Base-by-base conservation (phyloP, 1,284 basidiomycete species). In the Marasmius fiardii region DNA sequence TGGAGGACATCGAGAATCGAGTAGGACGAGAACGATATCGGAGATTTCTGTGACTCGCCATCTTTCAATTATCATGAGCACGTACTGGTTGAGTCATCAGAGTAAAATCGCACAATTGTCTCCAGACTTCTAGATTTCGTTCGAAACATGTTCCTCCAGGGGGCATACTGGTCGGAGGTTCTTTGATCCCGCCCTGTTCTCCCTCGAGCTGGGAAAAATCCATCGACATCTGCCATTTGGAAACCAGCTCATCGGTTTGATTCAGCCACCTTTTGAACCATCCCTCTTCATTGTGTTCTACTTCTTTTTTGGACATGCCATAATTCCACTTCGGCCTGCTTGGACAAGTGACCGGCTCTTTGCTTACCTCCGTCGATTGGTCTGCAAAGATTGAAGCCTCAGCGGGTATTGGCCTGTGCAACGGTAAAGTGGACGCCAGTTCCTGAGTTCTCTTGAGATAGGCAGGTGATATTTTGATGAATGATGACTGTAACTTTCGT, bases 31-130 rank as follows among this genome's bases (percentile, higher is more conserved):
- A 11, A 96, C 74, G 62, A 95, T 90, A 58, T 93, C 82, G 1
- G 90, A 92, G 31, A 92, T 85, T 68, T 95, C 93, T 4, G 85
- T 85, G 7, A 94, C 92, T 33, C 92, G 83, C 93, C 93, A 95
- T 63, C 91, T 92, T 61, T 21, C 37, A 12, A 47, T 16, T 26
- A 28, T 49, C 26, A n/a, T 37, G 50, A 39, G 33, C 14, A 52
- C 26, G 26, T 48, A 57, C 57, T 50, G 41, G 24, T 54, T 31
- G 34, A 53, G 43, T 37, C 28, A 37, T 43, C 14, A 51, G 48
- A 45, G 41, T 24, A 52, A 41, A 21, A 80, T 86, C 47, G 47
- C 28, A 92, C 84, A 95, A 71, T 72, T 96, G 93, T 60, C 93
- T 74, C 93, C 93, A 96, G 5, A 96, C 93, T 68, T 95, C 90